A percentile compares a stretch with the other conserved stretches of the same genome.
Conservation (phyloP, 768 basidiomycete species). For the Hericium coralloides region DNA sequence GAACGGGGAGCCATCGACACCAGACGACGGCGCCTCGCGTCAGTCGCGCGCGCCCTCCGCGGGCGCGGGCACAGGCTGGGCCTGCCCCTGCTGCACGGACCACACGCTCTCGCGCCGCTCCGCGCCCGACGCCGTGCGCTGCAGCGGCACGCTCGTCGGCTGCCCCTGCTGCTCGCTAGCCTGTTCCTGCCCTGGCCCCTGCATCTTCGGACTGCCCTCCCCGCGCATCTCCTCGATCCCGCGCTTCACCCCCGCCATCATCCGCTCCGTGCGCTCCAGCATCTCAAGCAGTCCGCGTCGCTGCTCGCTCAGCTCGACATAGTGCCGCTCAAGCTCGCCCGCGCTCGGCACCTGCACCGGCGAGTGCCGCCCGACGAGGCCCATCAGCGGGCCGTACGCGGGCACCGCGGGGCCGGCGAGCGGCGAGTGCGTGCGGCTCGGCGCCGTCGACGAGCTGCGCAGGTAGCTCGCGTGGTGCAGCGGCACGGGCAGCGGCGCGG, state of each 20-base stretch:
- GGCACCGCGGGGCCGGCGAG: conserved; percentile 37
- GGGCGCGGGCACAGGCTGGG: conserved; percentile 4
- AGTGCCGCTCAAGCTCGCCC: conserved; percentile 65
- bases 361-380: conserved; percentile 33
- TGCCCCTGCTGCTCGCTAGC: neutral
- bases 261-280: conserved; percentile 62
- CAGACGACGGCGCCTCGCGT: neutral
- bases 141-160: conserved; percentile 17
- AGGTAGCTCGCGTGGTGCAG: conserved; percentile 43
- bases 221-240: conserved; percentile 68
- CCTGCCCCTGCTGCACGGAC: conserved; percentile 22
- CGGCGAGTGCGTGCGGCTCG: conserved; percentile 68
- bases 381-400: conserved; percentile 26
- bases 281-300: conserved; percentile 62
- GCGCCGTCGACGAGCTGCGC: conserved; percentile 51
- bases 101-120: conserved; percentile 22
- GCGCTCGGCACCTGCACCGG: conserved; percentile 43
- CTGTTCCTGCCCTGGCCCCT: neutral
- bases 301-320: conserved; percentile 52
- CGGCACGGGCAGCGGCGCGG: conserved; percentile 14
- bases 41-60: conserved; percentile 12
- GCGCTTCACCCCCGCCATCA: conserved; percentile 65
- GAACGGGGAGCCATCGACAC: no score
- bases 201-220: conserved; percentile 11
- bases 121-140: conserved; percentile 16